Evolutionary conservation across 805 yeast genomes (phyloP).

Genomic region (Millerozyma miso): DNA sequence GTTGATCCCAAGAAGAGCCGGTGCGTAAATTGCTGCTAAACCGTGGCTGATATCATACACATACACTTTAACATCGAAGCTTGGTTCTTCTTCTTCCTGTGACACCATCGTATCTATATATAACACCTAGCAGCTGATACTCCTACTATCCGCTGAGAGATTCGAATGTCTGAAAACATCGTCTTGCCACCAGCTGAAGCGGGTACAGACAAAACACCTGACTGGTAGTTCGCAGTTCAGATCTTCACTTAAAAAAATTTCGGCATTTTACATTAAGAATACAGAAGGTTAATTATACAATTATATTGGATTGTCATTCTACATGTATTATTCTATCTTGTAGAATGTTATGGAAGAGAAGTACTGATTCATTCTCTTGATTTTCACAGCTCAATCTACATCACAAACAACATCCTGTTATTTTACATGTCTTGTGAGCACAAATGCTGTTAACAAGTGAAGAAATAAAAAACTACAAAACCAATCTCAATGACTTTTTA

Average conservation of each 20-base stretch:
- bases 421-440: neutral
- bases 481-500: slow-evolving; percentile 17
- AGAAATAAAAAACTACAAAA: slow-evolving; percentile 15
- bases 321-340: neutral
- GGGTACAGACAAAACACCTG: neutral
- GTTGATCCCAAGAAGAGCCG: slow-evolving; percentile 46
- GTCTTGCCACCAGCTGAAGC: neutral
- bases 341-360: neutral
- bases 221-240: neutral
- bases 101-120: neutral
- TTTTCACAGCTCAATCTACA: too few relatives aligned
- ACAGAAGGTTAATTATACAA: too few relatives aligned
- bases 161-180: too few relatives aligned
- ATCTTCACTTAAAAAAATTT: neutral
- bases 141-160: too few relatives aligned
- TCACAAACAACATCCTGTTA: neutral
- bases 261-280: too few relatives aligned
- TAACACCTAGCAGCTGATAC: too few relatives aligned
- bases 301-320: neutral
- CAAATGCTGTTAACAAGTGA: slow-evolving; percentile 4
- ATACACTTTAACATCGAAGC: slow-evolving; percentile 45
- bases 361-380: too few relatives aligned
- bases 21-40: slow-evolving; percentile 49
- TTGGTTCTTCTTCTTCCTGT: slow-evolving; percentile 13
- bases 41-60: slow-evolving; percentile 66